Evolutionary conservation across 2,329 filamentous ascomycete genomes (phyloP), one percentile per base, ranked within the genome.

Genomic region (Phialophora verrucosa): DNA sequence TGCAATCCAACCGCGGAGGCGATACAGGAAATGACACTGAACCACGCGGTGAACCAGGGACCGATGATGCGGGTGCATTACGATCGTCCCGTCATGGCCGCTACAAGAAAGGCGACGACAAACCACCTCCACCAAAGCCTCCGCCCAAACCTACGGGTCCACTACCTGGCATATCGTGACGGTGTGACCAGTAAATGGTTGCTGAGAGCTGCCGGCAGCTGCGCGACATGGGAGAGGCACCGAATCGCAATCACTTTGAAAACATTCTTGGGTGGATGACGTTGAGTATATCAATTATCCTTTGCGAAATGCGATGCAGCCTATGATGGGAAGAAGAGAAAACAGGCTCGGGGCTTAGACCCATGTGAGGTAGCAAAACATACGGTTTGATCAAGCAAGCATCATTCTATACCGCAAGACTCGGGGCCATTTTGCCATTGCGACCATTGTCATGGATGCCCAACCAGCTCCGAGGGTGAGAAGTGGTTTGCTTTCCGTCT

Each of bases 151-250:
- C 65, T 17, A 35, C 57, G 31, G 57, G 62, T 20, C 62, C 65
- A 42, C 66, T 68, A 29, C 66, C 66, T 44, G 66, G 66, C 14
- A 38, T 68, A 17, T 68, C 62, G 31, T 68, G 31, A 59, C 23
- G 14, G 20, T 23, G 1, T 17, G 42, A 31, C 27, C 38, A 14
- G 14, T 47, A 27, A 7, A 4, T 57, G 23, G 20, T 58, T 31
- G 32, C 4, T 31, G 10, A 17, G 14, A 25, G 17, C 20, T 27
- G 20, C 23, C 20, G 35, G 20, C 17, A 50, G n/a, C 27, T 49
- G 47, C 42, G 7, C 14, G 25, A 47, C 29, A n/a, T 50, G 31
- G 31, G 31, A 32, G 11, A 23, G 27, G 57, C 29, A 31, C 31
- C 42, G 49, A 51, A 51, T 51, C 49, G 25, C 25, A 27, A 44